These are phyloP conservation scores for Sordariomycetes sp. DNA, from an alignment of 2,329 filamentous ascomycete species.

Conservation along the genomic window DNA sequence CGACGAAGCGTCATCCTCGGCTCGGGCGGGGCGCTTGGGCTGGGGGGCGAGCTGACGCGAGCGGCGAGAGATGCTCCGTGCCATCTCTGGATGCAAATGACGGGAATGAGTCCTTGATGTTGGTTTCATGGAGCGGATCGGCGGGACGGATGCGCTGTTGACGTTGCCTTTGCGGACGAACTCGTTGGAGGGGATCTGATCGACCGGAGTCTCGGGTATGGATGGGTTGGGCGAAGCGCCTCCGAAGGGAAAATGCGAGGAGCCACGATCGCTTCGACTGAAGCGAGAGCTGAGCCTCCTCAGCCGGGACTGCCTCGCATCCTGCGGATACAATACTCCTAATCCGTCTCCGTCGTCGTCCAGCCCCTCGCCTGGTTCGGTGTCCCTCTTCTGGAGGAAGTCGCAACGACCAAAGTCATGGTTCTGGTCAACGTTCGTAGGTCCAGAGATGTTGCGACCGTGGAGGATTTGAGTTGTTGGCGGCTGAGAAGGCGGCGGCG, in stretches of 20 bases:
- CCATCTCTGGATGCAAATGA: conserved; percentile 17
- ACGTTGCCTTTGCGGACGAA: conserved; percentile 16
- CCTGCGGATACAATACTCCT: too few species aligned
- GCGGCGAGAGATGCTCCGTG: neutral
- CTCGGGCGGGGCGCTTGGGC: too few species aligned
- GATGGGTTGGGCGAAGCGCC: conserved; percentile 19
- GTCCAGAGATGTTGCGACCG: conserved; percentile 41
- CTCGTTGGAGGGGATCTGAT: conserved; percentile 3
- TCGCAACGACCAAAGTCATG: too few species aligned
- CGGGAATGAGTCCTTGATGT: conserved; percentile 14
- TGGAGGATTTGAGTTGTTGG: neutral
- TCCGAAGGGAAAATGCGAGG: conserved; percentile 20
- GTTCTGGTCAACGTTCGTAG: too few species aligned
- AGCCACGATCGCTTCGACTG: too few species aligned
- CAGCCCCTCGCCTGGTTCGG: too few species aligned
- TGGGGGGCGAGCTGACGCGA: too few species aligned
- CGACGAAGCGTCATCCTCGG: too few species aligned
- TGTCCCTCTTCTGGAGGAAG: too few species aligned
- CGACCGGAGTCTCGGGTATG: conserved; percentile 9
- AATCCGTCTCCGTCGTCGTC: too few species aligned
- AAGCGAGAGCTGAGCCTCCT: too few species aligned
- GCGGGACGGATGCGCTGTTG: conserved; percentile 14
- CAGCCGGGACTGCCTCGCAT: too few species aligned
- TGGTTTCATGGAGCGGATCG: conserved; percentile 30
- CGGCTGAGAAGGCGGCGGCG: neutral